Conservation (phyloP, 2,329 filamentous ascomycete species). For the Aspergillus niger region DNA sequence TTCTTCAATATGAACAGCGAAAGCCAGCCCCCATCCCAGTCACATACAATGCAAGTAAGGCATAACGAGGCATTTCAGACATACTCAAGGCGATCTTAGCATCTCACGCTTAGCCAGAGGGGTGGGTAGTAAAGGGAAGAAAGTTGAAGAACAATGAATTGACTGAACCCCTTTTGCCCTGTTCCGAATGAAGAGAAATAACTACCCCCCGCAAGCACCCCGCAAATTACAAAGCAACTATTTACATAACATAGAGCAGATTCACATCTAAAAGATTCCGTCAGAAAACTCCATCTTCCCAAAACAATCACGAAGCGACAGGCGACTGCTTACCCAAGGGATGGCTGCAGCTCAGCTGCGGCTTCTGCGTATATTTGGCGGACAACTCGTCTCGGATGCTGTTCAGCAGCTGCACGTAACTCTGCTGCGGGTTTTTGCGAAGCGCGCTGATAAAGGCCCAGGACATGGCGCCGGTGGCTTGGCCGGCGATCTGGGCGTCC, state of each 20-base stretch:
- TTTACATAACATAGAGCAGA: constrained; percentile 67
- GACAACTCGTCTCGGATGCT: constrained; percentile 88
- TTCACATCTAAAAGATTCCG: constrained; percentile 57
- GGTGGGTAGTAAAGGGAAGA: no score
- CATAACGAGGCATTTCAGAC: neutral
- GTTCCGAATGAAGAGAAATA: neutral
- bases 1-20: neutral
- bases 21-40: neutral
- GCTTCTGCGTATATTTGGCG: constrained; percentile 89
- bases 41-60: neutral
- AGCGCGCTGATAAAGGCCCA: constrained; percentile 93
- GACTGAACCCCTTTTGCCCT: neutral
- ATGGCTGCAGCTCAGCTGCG: constrained; percentile 93
- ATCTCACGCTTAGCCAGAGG: neutral
- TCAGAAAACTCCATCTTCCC: constrained; percentile 17
- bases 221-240: constrained; percentile 7
- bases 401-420: constrained; percentile 93
- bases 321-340: constrained; percentile 72
- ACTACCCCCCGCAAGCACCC: neutral
- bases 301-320: constrained; percentile 2
- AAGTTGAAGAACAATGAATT: neutral
- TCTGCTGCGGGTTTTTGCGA: constrained; percentile 92
- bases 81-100: neutral
- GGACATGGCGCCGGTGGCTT: constrained; percentile 97
- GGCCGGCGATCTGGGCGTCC: constrained; percentile 82